Base-by-base conservation (phyloP, 352 stramenopile genomes). In the Pythium sp. region DNA sequence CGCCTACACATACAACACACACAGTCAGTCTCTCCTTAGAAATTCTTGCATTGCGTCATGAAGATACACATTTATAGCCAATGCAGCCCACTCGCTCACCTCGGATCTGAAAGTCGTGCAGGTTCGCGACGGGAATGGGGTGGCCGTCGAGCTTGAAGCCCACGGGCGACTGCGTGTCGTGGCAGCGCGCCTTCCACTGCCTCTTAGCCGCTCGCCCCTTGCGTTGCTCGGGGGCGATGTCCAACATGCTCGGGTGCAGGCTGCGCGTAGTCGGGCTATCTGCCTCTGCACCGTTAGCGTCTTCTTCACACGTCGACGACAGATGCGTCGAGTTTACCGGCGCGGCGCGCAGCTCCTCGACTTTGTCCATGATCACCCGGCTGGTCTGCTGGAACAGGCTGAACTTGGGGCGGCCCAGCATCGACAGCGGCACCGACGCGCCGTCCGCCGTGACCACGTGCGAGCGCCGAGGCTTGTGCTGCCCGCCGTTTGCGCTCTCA, bases 331-430 rank as follows among this genome's bases (percentile, higher is more conserved):
- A 51, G 65, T 49, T 43, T 11, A 41, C 38, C 28, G 41, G 41
- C 12, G 32, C 69, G 34, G 55, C 61, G 38, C 68, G 76, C 24
- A 91, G 71, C 57, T 80, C 74, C 71, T 82, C 75, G 28, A 96
- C 76, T 38, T 76, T 78, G 53, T 89, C 79, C 66, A 92, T 75
- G 66, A 97, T 90, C 57, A 80, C 73, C 62, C 84, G 72, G 38
- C 83, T 92, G 38, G 89, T 91, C 51, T 87, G 81, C 65, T 95
- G 84, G 70, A 96, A 96, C 22, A 92, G 74, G 72, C 88, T 96
- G 71, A 97, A 97, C 73, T 96, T 95, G 64, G 90, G 90, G 6
- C 90, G 73, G 0, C 84, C 91, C 18, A 97, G 72, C 32, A 95
- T 70, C 22, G 77, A 85, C 32, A 78, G 67, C 56, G 79, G 81